phyloP scores from a whole-genome alignment of 768 basidiomycete species.

The Mycena polygramma region DNA sequence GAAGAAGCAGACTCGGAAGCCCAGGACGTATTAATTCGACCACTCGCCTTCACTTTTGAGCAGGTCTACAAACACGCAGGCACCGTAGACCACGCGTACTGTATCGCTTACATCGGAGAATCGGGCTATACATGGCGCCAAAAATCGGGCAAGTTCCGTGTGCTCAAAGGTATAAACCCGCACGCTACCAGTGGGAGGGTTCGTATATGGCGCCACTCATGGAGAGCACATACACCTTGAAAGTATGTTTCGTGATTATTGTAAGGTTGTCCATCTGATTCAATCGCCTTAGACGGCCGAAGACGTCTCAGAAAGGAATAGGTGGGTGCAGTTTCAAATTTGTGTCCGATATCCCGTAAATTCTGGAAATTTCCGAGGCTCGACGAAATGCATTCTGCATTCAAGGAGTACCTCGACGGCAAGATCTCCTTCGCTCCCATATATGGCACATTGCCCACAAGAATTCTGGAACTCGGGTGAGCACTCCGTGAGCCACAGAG shows the following conservation, averaged over 20 bases:
- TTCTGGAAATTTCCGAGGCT: background rate
- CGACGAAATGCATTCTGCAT: background rate
- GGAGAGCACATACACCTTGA: background rate
- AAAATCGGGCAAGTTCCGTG: no score
- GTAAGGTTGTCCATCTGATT: no score
- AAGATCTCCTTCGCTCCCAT: background rate
- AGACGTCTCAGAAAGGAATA: background rate
- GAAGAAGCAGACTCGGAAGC: no score
- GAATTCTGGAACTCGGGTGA: slow-evolving; percentile 25
- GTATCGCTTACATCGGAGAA: no score
- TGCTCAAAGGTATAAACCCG: background rate
- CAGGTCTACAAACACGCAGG: no score
- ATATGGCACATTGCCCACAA: slow-evolving; percentile 1
- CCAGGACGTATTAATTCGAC: no score
- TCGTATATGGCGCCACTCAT: no score
- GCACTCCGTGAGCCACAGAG: background rate
- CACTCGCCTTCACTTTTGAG: no score
- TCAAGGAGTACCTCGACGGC: background rate
- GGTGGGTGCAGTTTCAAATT: background rate
- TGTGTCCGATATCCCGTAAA: background rate
- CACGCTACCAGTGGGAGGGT: background rate
- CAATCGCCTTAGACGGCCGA: background rate
- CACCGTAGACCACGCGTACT: no score
- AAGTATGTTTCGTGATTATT: background rate
- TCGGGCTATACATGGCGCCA: no score